Evolutionary conservation across 2,329 filamentous ascomycete species (phyloP).

Genomic region (Aspergillus fumigatiaffinis): DNA sequence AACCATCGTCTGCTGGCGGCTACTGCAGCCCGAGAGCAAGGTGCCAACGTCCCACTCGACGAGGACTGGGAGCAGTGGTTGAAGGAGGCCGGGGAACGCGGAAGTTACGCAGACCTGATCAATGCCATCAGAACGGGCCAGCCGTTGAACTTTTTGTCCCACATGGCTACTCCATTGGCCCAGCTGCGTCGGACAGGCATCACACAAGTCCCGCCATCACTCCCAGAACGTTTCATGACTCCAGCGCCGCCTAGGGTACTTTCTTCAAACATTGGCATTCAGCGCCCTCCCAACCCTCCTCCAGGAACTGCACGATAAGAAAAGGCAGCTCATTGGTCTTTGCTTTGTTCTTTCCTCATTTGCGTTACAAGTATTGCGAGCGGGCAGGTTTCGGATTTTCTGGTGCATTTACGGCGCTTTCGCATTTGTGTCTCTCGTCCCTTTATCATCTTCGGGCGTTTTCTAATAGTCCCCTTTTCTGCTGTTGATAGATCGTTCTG

Average conservation of each 20-base stretch:
- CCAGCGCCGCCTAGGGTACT: constrained; percentile 20
- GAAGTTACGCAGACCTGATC: constrained; percentile 40
- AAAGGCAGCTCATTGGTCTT: constrained; percentile 11
- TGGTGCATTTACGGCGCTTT: constrained; percentile 21
- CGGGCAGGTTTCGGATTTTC: constrained; percentile 2
- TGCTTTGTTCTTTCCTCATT: constrained; percentile 6
- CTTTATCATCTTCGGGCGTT: neutral
- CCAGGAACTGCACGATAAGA: constrained; percentile 26
- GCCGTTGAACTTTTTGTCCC: constrained; percentile 29
- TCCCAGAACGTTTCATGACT: constrained; percentile 21
- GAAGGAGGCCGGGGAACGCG: constrained; percentile 53
- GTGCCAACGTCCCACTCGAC: constrained; percentile 42
- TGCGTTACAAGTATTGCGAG: constrained; percentile 6
- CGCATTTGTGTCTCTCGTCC: constrained; percentile 15
- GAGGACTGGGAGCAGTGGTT: constrained; percentile 56
- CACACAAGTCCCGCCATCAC: constrained; percentile 12
- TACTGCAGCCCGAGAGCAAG: constrained; percentile 50
- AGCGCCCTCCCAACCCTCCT: constrained; percentile 19
- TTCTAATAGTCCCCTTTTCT: neutral
- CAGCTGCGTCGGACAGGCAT: constrained; percentile 14
- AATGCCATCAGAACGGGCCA: constrained; percentile 36
- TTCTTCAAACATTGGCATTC: constrained; percentile 17
- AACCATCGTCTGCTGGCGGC: constrained; percentile 52
- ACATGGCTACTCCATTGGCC: constrained; percentile 18
- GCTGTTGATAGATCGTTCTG: neutral